Evolutionary conservation across 768 basidiomycete species (phyloP), one percentile per base, ranked within the genome.

Genomic region (Fistulinella prunicolor): DNA sequence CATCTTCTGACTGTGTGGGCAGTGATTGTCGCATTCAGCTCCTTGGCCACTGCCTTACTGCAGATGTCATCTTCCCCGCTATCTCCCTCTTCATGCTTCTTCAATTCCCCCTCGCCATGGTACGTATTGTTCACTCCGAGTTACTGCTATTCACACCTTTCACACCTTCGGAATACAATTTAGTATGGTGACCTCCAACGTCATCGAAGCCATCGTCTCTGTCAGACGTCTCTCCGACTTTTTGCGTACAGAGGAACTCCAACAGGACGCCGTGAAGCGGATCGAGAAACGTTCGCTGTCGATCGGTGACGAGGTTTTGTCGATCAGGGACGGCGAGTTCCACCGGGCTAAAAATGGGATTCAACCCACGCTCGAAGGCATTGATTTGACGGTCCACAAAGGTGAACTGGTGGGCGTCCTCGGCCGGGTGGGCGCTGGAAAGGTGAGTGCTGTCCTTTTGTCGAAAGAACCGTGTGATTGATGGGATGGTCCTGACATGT

Each of bases 21-120:
- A 75, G 76, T 89, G 13, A 70, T 90, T 3, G 89, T 91, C 6
- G 86, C 86, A 13, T 87, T 92, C 65, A 83, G 86, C 59, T 91
- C 89, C 0, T 87, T 94, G 55, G 83, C 88, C 7, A 77, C 78
- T 0, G 88, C 4, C 67, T 98, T 2, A 97, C 95, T 0, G 81
- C 87, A 0, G 94, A 96, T 53, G 72, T 92, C 42, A 94, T 97
- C 54, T 98, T 98, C 77, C 95, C 95, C n/a, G 84, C 90, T 0
- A 93, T 98, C 52, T 86, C 90, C 0, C 70, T 94, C 24, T 94
- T 93, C 71, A 85, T 89, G 81, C 73, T 95, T 0, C 71, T 95
- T 23, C 83, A 86, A 48, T 94, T 94, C 69, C 92, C 92, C 1
- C 72, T 94, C 20, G 86, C 80, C 3, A 88, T 91, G 87, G 86